Evolutionary conservation across 805 yeast species (phyloP).

Genomic region (Kockiozyma suomiensis): DNA sequence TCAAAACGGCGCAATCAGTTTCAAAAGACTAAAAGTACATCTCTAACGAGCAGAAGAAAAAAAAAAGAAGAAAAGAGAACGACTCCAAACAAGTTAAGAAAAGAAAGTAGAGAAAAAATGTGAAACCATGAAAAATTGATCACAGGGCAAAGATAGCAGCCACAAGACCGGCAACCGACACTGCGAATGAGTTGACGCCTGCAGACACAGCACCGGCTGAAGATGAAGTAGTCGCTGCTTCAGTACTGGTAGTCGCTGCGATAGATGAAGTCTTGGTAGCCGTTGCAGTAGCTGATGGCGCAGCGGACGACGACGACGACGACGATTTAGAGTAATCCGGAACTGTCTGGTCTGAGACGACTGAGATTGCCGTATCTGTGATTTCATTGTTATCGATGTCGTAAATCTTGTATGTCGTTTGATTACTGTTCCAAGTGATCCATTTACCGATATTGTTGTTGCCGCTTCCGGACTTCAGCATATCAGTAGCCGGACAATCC

Average conservation of each 20-base stretch:
- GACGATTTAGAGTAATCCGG: not conserved
- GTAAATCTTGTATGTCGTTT: slow-evolving; percentile 40
- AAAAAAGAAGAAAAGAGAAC: not conserved
- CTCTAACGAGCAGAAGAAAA: not conserved
- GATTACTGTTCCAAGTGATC: slow-evolving; percentile 36
- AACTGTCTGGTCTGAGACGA: slow-evolving; percentile 31
- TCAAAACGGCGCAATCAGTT: no score
- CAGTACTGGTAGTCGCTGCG: not conserved
- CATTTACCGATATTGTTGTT: slow-evolving; percentile 45
- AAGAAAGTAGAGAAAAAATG: no score
- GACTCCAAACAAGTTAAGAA: not conserved
- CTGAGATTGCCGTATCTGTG: slow-evolving; percentile 33
- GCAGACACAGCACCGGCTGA: not conserved
- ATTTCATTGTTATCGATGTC: slow-evolving; percentile 40
- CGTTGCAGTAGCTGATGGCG: slow-evolving; percentile 6
- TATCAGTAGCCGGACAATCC: slow-evolving; percentile 43
- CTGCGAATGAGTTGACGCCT: not conserved
- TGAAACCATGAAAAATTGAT: no score
- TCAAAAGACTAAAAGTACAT: no score
- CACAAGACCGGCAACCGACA: not conserved
- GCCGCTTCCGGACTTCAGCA: slow-evolving; percentile 45
- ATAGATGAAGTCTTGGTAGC: slow-evolving; percentile 2
- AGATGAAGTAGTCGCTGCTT: slow-evolving; percentile 4
- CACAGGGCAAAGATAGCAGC: slow-evolving; percentile 3
- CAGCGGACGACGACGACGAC: slow-evolving; percentile 11